Conservation (phyloP, 495 filamentous ascomycete species). For the Geoglossum glabrum region DNA sequence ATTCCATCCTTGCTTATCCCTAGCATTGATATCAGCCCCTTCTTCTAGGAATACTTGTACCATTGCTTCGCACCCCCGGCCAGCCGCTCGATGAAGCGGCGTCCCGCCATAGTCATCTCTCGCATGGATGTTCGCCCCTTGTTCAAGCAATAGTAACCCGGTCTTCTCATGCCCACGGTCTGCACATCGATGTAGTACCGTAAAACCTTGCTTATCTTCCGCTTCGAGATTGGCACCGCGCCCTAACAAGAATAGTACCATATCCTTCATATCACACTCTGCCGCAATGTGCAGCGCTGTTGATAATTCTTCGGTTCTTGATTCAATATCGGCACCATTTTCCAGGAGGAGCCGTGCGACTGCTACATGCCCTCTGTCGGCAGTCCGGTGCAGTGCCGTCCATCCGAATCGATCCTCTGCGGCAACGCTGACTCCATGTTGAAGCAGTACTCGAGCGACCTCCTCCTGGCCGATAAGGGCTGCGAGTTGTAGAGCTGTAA, state of each 20-base stretch:
- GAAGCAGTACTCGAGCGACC: background rate
- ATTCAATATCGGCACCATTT: background rate
- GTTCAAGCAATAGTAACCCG: too few species aligned
- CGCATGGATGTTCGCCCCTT: too few species aligned
- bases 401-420: background rate
- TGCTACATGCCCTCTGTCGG: background rate
- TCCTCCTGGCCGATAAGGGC: background rate
- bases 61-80: background rate
- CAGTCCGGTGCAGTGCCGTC: background rate
- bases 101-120: background rate
- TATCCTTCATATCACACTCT: too few species aligned
- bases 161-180: too few species aligned
- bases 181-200: too few species aligned
- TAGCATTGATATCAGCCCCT: background rate
- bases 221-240: too few species aligned
- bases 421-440: background rate
- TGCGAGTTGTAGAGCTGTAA: background rate
- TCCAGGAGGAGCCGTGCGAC: background rate
- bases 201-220: too few species aligned
- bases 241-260: too few species aligned
- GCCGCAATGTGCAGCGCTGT: too few species aligned
- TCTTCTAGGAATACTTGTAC: background rate
- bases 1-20: background rate
- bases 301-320: background rate
- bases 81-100: background rate